A percentile compares a stretch with the other conserved stretches of the same genome.
These are phyloP conservation scores for Pyronema domesticum DNA, from an alignment of 495 filamentous ascomycete genomes.

Conservation along the genomic window DNA sequence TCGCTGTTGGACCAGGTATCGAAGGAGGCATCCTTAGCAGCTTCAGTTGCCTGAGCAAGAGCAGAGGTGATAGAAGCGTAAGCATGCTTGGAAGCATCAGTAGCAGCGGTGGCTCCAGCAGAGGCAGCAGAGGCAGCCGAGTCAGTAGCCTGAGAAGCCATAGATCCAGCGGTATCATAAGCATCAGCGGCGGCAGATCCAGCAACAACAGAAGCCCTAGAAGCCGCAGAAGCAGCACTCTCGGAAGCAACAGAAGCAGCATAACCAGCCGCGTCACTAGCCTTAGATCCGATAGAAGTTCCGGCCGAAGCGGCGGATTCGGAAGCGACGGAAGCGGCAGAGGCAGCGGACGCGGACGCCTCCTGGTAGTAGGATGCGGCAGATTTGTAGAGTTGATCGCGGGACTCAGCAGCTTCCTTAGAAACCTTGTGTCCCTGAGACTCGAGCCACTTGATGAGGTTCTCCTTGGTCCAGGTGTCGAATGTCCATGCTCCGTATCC, in stretches of 20 bases:
- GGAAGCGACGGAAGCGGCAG: slow-evolving; percentile 25
- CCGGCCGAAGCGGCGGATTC: slow-evolving; percentile 14
- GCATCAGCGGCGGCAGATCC: slow-evolving; percentile 32
- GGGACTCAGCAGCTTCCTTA: slow-evolving; percentile 54
- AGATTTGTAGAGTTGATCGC: slow-evolving; percentile 34
- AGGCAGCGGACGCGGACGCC: slow-evolving; percentile 22
- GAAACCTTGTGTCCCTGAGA: slow-evolving; percentile 50
- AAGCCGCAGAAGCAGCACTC: slow-evolving; percentile 40
- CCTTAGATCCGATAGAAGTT: slow-evolving; percentile 21
- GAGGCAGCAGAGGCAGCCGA: slow-evolving; percentile 24
- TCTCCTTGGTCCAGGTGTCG: slow-evolving; percentile 63
- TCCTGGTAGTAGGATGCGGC: slow-evolving; percentile 19
- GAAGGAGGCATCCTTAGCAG: slow-evolving; percentile 52
- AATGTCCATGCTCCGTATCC: slow-evolving; percentile 68
- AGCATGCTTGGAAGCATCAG: slow-evolving; percentile 37
- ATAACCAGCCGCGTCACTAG: slow-evolving; percentile 46
- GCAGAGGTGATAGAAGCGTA: slow-evolving; percentile 63
- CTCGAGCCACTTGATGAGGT: slow-evolving; percentile 55
- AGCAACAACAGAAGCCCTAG: slow-evolving; percentile 44
- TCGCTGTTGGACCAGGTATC: slow-evolving; percentile 70
- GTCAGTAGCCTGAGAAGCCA: slow-evolving; percentile 42
- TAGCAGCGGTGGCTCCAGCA: slow-evolving; percentile 39
- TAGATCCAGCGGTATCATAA: slow-evolving; percentile 33
- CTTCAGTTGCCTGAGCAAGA: slow-evolving; percentile 47
- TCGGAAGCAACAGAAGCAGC: slow-evolving; percentile 38